Percentiles rank a stretch among this genome's conserved stretches.
Evolutionary conservation across 1,284 basidiomycete species (phyloP).

Genomic region (Peniophora sp.): DNA sequence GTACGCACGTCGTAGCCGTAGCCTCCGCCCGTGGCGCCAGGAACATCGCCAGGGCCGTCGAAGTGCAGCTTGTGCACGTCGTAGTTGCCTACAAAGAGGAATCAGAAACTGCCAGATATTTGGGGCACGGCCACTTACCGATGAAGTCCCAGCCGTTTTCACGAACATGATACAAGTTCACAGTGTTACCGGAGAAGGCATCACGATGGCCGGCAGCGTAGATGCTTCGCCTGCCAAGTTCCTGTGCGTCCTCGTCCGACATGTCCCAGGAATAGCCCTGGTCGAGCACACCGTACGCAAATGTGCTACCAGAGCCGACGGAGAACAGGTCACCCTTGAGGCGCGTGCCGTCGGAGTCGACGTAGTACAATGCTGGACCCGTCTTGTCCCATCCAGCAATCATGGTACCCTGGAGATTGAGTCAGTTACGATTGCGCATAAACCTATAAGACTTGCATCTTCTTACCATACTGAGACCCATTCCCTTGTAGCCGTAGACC

Average conservation of each 20-base stretch:
- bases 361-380: slow-evolving; percentile 96
- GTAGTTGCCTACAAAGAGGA: slow-evolving; percentile 58
- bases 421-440: neutral
- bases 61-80: slow-evolving; percentile 76
- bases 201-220: slow-evolving; percentile 97
- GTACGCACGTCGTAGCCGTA: slow-evolving; percentile 74
- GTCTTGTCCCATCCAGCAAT: slow-evolving; percentile 99
- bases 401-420: slow-evolving; percentile 80
- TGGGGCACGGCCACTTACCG: too few relatives aligned
- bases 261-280: slow-evolving; percentile 96
- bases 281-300: slow-evolving; percentile 97
- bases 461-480: slow-evolving; percentile 95
- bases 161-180: slow-evolving; percentile 94
- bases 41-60: slow-evolving; percentile 66
- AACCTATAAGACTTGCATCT: neutral
- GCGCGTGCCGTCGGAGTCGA: slow-evolving; percentile 95
- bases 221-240: slow-evolving; percentile 91
- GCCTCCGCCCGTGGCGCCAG: slow-evolving; percentile 49
- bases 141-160: slow-evolving; percentile 93
- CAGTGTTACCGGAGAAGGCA: slow-evolving; percentile 95
- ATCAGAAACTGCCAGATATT: neutral
- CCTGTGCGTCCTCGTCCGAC: slow-evolving; percentile 89
- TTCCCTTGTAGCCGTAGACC: slow-evolving; percentile 97
- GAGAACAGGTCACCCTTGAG: slow-evolving; percentile 97
- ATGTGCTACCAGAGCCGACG: slow-evolving; percentile 96